Evolutionary conservation across 1,284 basidiomycete genomes (phyloP).

Genomic region (Ganoderma meredithae): DNA sequence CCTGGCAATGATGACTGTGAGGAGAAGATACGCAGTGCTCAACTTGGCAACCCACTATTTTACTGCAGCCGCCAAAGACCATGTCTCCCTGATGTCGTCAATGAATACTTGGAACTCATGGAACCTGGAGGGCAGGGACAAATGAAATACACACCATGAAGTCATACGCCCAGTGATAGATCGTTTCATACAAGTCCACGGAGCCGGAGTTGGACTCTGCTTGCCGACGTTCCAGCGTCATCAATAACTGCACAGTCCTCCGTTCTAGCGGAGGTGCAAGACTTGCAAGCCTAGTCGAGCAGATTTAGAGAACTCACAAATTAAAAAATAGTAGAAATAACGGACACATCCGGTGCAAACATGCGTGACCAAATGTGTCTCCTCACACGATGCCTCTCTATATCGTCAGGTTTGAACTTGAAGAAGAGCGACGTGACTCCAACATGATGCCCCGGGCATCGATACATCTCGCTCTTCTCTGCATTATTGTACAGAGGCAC

Average conservation of each 20-base stretch:
- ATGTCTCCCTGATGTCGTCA: conserved; percentile 27
- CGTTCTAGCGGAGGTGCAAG: conserved; percentile 12
- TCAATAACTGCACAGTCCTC: conserved; percentile 22
- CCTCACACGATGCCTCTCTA: background rate
- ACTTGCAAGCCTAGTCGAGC: background rate
- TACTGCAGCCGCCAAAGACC: conserved; percentile 29
- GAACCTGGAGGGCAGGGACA: background rate
- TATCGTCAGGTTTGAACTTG: background rate
- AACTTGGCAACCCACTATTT: conserved; percentile 4
- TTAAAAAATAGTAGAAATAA: background rate
- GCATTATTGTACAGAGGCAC: background rate
- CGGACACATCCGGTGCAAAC: conserved; percentile 14
- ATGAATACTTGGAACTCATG: too few relatives aligned
- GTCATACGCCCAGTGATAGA: conserved; percentile 34
- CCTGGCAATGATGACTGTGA: conserved; percentile 6
- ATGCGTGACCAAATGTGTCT: conserved; percentile 10
- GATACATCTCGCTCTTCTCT: conserved; percentile 17
- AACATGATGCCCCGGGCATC: conserved; percentile 1
- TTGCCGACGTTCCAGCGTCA: conserved; percentile 17
- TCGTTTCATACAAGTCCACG: conserved; percentile 23
- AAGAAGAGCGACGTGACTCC: conserved; percentile 16
- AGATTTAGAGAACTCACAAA: too few relatives aligned
- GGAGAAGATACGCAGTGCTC: background rate
- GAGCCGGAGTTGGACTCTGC: background rate
- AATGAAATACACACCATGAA: conserved; percentile 21